phyloP scores from a whole-genome alignment of 2,329 filamentous ascomycete species.

The Colletotrichum chrysophilum region DNA sequence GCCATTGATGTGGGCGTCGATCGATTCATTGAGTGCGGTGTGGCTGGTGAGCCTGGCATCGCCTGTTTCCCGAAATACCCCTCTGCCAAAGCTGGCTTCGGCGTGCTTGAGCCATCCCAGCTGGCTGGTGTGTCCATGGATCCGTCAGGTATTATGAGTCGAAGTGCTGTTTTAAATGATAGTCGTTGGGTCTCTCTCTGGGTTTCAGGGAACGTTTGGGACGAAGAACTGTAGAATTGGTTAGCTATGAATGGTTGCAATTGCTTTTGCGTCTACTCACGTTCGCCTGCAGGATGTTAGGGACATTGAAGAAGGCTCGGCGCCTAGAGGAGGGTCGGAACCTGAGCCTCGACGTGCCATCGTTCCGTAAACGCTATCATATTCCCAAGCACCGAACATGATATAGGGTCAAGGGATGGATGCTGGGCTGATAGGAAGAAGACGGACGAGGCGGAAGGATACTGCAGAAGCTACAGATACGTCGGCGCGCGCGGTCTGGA shows the following conservation, averaged over 20 bases:
- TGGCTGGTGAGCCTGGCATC: background rate
- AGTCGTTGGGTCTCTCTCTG: background rate
- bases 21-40: background rate
- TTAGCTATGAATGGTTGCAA: background rate
- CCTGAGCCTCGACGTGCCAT: background rate
- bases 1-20: background rate
- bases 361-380: background rate
- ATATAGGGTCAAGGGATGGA: background rate
- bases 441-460: background rate
- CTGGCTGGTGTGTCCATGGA: background rate
- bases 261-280: background rate
- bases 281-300: background rate
- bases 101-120: slow-evolving; percentile 21
- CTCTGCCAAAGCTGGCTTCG: background rate
- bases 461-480: background rate
- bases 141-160: background rate
- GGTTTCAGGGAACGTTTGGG: background rate
- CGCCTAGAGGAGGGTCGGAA: background rate
- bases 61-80: slow-evolving; percentile 11
- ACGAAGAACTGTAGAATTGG: background rate
- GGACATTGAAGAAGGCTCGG: background rate
- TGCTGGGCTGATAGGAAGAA: background rate
- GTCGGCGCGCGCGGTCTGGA: background rate
- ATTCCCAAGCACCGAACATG: background rate
- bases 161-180: slow-evolving; percentile 20